A percentile compares a stretch with the other conserved stretches of the same genome.
Evolutionary conservation across 2,329 filamentous ascomycete genomes (phyloP).

Genomic region (Arthrobotrys sinensis): DNA sequence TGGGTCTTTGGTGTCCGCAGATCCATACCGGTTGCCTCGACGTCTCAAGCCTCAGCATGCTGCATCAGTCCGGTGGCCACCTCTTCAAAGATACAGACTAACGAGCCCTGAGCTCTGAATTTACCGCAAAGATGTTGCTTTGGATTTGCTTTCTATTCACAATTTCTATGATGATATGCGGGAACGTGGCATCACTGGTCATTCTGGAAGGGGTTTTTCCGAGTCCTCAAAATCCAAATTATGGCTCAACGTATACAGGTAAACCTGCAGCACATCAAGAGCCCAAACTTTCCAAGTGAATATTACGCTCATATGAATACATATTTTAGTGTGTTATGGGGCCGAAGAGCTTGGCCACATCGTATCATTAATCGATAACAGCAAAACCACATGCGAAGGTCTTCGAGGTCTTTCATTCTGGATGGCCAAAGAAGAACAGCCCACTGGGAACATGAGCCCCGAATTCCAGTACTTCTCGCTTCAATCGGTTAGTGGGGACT

Average conservation of each 20-base stretch:
- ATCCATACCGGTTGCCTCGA: no score
- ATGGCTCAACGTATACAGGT: neutral
- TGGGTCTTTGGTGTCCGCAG: no score
- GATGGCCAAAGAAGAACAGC: neutral
- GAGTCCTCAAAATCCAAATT: neutral
- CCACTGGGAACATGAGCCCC: neutral
- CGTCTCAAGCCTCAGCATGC: no score
- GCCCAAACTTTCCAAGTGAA: no score
- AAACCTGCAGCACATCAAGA: neutral
- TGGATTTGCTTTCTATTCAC: neutral
- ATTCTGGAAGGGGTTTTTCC: conserved; percentile 1
- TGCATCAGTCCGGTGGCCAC: no score
- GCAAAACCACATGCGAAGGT: neutral
- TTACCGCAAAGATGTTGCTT: neutral
- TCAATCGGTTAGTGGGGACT: conserved; percentile 2
- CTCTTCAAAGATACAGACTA: no score
- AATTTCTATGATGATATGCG: neutral
- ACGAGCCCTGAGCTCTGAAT: no score
- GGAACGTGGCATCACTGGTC: neutral
- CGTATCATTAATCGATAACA: neutral
- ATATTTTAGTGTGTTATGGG: conserved; percentile 13
- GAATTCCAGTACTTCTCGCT: conserved; percentile 25
- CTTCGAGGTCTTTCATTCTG: conserved; percentile 22
- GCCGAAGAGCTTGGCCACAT: neutral
- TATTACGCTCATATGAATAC: neutral